Percentiles rank a stretch among this genome's conserved stretches.
Evolutionary conservation across 495 filamentous ascomycete species (phyloP).

Genomic region (Penicillium waksmanii): DNA sequence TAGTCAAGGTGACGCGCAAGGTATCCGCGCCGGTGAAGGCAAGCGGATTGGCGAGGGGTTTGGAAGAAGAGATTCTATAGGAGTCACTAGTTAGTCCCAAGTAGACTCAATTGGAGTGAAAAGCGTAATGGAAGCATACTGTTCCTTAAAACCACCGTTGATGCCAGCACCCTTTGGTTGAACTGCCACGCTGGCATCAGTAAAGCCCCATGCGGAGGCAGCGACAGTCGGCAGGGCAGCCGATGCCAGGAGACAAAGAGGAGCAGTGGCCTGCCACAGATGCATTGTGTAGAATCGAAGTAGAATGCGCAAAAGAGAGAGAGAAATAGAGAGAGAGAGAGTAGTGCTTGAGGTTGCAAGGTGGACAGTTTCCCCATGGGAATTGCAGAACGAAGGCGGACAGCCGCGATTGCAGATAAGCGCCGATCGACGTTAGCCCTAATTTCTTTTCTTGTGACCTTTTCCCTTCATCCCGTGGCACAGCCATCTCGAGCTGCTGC

Average conservation of each 20-base stretch:
- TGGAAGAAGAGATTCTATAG: slow-evolving; percentile 63
- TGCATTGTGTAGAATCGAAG: slow-evolving; percentile 38
- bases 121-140: slow-evolving; percentile 48
- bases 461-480: slow-evolving; percentile 20
- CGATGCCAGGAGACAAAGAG: slow-evolving; percentile 45
- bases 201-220: slow-evolving; percentile 81
- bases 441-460: slow-evolving; percentile 35
- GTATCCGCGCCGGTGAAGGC: slow-evolving; percentile 68
- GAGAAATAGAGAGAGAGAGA: no score
- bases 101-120: not conserved
- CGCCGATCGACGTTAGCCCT: slow-evolving; percentile 37
- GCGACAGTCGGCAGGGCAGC: slow-evolving; percentile 50
- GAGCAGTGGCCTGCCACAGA: slow-evolving; percentile 44
- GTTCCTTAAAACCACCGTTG: slow-evolving; percentile 68
- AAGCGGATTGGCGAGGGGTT: slow-evolving; percentile 67
- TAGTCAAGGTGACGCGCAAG: slow-evolving; percentile 79
- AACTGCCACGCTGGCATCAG: slow-evolving; percentile 81
- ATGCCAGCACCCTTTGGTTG: slow-evolving; percentile 70
- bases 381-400: slow-evolving; percentile 38
- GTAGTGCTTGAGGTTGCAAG: no score
- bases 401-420: slow-evolving; percentile 29
- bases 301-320: not conserved
- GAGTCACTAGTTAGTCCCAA: slow-evolving; percentile 20
- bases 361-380: slow-evolving; percentile 7
- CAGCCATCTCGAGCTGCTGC: slow-evolving; percentile 2